Conservation (phyloP, 345 rosid genomes). For the Kandelia obovata region DNA sequence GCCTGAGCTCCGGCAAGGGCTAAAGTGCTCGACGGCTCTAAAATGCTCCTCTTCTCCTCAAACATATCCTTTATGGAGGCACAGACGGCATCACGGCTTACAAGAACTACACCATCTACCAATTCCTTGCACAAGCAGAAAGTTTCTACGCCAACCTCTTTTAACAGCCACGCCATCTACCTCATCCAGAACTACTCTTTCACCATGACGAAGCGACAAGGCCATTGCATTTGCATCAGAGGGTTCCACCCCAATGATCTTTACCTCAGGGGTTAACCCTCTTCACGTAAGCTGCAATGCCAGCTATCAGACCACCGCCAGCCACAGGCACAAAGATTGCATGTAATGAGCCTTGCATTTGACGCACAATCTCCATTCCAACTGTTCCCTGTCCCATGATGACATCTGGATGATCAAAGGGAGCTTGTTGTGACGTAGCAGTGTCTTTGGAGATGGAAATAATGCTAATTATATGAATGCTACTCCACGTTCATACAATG, state of each 20-base stretch:
- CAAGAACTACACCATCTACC: conserved; percentile 90
- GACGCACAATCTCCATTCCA: conserved; percentile 93
- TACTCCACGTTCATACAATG: too few species aligned
- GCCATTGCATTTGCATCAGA: conserved; percentile 98
- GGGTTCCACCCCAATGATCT: conserved; percentile 95
- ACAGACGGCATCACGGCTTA: conserved; percentile 94
- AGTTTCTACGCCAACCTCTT: conserved; percentile 89
- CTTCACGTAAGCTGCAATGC: conserved; percentile 94
- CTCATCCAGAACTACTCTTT: conserved; percentile 76
- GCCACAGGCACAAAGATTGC: conserved; percentile 96
- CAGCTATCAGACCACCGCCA: conserved; percentile 95
- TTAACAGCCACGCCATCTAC: conserved; percentile 98
- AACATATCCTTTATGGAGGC: conserved; percentile 98
- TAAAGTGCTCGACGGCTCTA: conserved; percentile 97
- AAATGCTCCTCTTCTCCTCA: conserved; percentile 88
- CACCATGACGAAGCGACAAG: conserved; percentile 79
- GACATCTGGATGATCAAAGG: conserved; percentile 95
- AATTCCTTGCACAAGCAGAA: conserved; percentile 73
- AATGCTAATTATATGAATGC: too few species aligned
- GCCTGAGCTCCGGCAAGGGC: conserved; percentile 97
- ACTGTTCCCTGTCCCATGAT: conserved; percentile 93
- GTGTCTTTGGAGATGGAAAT: too few species aligned
- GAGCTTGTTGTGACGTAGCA: conserved; percentile 7
- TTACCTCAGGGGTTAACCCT: conserved; percentile 87
- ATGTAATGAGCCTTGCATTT: conserved; percentile 62